These are phyloP conservation scores for Plenodomus lindquistii DNA, from an alignment of 2,329 filamentous ascomycete genomes.

Conservation along the genomic window DNA sequence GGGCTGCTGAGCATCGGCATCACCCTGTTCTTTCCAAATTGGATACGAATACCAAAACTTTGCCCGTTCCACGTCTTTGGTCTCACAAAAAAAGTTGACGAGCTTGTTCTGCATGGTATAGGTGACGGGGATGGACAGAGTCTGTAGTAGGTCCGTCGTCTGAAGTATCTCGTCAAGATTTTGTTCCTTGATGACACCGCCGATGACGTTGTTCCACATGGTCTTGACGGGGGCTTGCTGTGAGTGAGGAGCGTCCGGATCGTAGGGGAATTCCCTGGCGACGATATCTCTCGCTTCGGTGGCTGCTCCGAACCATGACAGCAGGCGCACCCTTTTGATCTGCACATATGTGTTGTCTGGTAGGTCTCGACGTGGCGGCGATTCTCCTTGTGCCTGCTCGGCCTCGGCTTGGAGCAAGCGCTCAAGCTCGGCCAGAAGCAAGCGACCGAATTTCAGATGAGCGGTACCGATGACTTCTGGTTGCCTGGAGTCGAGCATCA, in stretches of 20 bases:
- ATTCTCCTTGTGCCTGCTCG: slow-evolving; percentile 4
- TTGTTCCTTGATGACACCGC: slow-evolving; percentile 65
- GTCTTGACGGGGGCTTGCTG: slow-evolving; percentile 1
- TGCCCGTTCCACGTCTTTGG: slow-evolving; percentile 62
- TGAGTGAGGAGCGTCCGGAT: slow-evolving; percentile 3
- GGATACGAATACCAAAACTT: slow-evolving; percentile 69
- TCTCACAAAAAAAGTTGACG: slow-evolving; percentile 64
- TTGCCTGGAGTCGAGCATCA: slow-evolving; percentile 24
- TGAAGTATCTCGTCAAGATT: slow-evolving; percentile 61
- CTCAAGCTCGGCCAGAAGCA: slow-evolving; percentile 34
- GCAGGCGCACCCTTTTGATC: slow-evolving; percentile 18
- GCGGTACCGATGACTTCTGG: slow-evolving; percentile 44
- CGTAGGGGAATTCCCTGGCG: slow-evolving; percentile 10
- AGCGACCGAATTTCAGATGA: slow-evolving; percentile 47
- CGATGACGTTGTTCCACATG: slow-evolving; percentile 51
- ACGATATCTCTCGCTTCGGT: slow-evolving; percentile 31
- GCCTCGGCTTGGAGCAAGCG: slow-evolving; percentile 6
- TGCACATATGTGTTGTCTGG: slow-evolving; percentile 6
- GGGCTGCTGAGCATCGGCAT: slow-evolving; percentile 5
- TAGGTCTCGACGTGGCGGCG: slow-evolving; percentile 2
- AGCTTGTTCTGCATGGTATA: slow-evolving; percentile 54
- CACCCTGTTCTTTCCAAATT: slow-evolving; percentile 40
- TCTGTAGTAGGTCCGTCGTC: slow-evolving; percentile 58
- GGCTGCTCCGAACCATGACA: slow-evolving; percentile 30
- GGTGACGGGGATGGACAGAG: slow-evolving; percentile 43